Percentiles rank a stretch among this genome's conserved stretches.
These are phyloP conservation scores for Arxiozyma slooffiae DNA, from an alignment of 1,139 yeast species.

Conservation along the genomic window DNA sequence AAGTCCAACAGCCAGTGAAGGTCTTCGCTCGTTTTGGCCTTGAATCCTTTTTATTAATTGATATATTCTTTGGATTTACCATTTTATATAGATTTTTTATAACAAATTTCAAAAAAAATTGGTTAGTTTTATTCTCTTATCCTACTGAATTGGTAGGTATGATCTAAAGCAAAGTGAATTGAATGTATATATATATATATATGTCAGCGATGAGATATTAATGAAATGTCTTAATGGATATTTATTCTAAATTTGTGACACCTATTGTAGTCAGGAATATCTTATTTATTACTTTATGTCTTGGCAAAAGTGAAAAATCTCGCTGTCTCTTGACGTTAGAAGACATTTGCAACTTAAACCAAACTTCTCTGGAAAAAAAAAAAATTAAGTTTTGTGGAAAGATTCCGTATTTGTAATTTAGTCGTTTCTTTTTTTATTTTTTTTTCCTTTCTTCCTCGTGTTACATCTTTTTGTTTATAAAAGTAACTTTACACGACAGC, in stretches of 20 bases:
- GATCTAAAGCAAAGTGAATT: not conserved
- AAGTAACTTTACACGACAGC: not conserved
- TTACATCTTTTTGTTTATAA: no score
- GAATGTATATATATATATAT: not conserved
- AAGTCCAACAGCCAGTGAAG: conserved; percentile 57
- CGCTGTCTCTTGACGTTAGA: conserved; percentile 11
- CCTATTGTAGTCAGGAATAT: not conserved
- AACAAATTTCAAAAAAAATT: no score
- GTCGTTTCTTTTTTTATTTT: not conserved
- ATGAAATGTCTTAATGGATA: not conserved
- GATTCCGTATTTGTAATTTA: not conserved
- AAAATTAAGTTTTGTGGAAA: conserved; percentile 2
- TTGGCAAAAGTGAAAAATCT: not conserved
- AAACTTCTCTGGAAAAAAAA: not conserved
- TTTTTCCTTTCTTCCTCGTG: not conserved
- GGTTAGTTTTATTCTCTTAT: no score
- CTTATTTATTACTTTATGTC: not conserved
- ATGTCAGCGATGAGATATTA: not conserved
- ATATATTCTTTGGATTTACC: not conserved
- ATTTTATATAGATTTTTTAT: no score
- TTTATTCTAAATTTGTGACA: conserved; percentile 1
- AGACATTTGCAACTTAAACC: conserved; percentile 3
- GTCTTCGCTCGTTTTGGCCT: conserved; percentile 32
- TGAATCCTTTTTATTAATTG: not conserved
- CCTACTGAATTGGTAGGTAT: not conserved